Evolutionary conservation across 75 land plant species (phyloP), one percentile per base, ranked within the genome.

Genomic region (Azolla pinnata): DNA sequence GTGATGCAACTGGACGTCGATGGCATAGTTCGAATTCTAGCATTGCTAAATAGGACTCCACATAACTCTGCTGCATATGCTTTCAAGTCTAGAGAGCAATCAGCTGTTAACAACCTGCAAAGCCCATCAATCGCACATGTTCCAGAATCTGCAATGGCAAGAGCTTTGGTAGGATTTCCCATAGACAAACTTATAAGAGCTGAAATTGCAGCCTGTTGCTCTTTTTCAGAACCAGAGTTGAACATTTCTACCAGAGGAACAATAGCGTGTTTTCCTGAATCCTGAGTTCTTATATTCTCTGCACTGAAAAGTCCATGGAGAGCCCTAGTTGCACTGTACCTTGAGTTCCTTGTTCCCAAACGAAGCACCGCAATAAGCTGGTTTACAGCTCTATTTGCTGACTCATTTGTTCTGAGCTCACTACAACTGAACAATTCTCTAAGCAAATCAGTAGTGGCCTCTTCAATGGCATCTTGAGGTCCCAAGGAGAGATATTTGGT

Each of bases 111-210:
- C 19, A 75, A 59, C 19, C 57, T 24, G 59, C 57, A 61, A 12
- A 75, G 40, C 0, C 77, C 56, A 35, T 72, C 78, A 48, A 75
- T 30, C 12, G 77, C 59, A 60, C 73, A 65, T 19, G 70, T 61
- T 46, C 72, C 78, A 5, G 68, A 51, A 25, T 75, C 78, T 38
- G 78, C 76, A 29, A 75, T 75, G 26, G 78, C 77, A 24, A 75
- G 24, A 14, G 61, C 76, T 64, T 73, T 75, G 20, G 69, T 29
- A 42, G 78, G 77, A 53, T 75, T 75, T 31, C 73, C 78, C n/a
- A 33, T 33, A 16, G 76, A 75, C 27, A 75, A 58, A 26, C 57
- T 73, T 2, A 65, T 73, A 28, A 75, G 69, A 0, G 78, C 76
- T 51, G 63, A 55, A 32, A 75, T 64, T 33, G 78, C 68, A 46